phyloP scores from a whole-genome alignment of 1,139 yeast genomes.

The Pichia sp. region DNA sequence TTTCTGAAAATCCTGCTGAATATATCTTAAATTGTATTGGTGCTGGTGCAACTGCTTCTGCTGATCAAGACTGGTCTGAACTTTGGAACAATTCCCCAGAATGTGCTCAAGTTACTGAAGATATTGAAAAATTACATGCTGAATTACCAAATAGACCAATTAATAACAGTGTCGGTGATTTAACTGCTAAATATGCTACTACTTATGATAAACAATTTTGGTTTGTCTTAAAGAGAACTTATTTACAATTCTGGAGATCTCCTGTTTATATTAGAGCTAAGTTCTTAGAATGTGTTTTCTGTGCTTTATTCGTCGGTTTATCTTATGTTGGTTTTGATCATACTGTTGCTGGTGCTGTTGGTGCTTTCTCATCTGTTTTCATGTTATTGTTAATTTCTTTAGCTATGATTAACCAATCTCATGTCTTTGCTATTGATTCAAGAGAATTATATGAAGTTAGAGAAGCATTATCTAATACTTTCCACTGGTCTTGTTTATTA shows the following conservation, averaged over 20 bases:
- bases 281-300: slow-evolving; percentile 31
- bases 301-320: slow-evolving; percentile 49
- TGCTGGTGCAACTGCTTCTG: slow-evolving; percentile 50
- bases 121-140: slow-evolving; percentile 25
- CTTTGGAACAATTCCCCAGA: slow-evolving; percentile 40
- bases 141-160: slow-evolving; percentile 20
- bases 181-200: slow-evolving; percentile 34
- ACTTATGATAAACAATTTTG: slow-evolving; percentile 36
- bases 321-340: slow-evolving; percentile 48
- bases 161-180: slow-evolving; percentile 28
- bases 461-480: slow-evolving; percentile 59
- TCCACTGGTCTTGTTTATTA: slow-evolving; percentile 56
- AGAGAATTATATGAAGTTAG: slow-evolving; percentile 57
- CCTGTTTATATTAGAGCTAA: slow-evolving; percentile 45
- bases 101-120: slow-evolving; percentile 24
- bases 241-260: slow-evolving; percentile 44
- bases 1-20: slow-evolving; percentile 47
- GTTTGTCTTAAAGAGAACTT: slow-evolving; percentile 39
- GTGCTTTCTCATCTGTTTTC: slow-evolving; percentile 45
- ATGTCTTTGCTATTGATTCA: slow-evolving; percentile 48
- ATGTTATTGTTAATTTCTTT: slow-evolving; percentile 45
- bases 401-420: slow-evolving; percentile 52
- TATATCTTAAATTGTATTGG: slow-evolving; percentile 52
- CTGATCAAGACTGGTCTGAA: slow-evolving; percentile 42
- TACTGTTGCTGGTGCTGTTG: slow-evolving; percentile 47